Percentiles rank a stretch among this genome's conserved stretches.
Evolutionary conservation across 2,329 filamentous ascomycete genomes (phyloP).

Genomic region (Orbilia javanica): DNA sequence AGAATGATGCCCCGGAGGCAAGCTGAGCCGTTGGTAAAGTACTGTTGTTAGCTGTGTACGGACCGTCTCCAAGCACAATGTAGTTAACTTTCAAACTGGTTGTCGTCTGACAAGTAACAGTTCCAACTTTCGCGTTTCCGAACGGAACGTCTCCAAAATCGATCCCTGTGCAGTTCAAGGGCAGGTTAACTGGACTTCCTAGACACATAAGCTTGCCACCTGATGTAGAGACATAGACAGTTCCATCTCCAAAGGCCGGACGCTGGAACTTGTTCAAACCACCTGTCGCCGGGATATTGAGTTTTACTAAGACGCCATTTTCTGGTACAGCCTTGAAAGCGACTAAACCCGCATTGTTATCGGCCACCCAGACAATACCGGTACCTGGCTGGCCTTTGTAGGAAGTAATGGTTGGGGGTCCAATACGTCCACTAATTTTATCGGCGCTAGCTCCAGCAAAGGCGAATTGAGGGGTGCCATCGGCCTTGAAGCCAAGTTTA

Average conservation of each 20-base stretch:
- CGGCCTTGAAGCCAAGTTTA: constrained; percentile 64
- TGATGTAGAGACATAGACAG: constrained; percentile 64
- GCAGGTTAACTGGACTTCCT: constrained; percentile 67
- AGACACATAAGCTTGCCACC: constrained; percentile 63
- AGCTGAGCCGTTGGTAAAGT: constrained; percentile 65
- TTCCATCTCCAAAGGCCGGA: constrained; percentile 66
- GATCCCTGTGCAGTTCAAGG: constrained; percentile 66
- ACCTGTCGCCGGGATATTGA: constrained; percentile 65
- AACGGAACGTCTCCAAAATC: constrained; percentile 66
- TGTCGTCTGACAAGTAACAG: constrained; percentile 65
- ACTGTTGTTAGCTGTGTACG: constrained; percentile 65
- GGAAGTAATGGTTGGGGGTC: constrained; percentile 64
- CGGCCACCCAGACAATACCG: constrained; percentile 66
- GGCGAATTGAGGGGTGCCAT: constrained; percentile 49
- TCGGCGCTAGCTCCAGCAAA: constrained; percentile 41
- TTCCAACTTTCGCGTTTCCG: constrained; percentile 63
- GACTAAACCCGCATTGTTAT: constrained; percentile 65
- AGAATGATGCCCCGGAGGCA: constrained; percentile 65
- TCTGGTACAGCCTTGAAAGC: constrained; percentile 66
- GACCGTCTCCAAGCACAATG: constrained; percentile 64
- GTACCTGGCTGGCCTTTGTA: constrained; percentile 65
- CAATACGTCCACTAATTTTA: constrained; percentile 51
- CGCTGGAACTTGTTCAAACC: constrained; percentile 66
- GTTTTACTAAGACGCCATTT: constrained; percentile 60
- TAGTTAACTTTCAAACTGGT: constrained; percentile 65